phyloP scores from a whole-genome alignment of 2,329 filamentous ascomycete genomes.

The Teratosphaeriaceae sp. region DNA sequence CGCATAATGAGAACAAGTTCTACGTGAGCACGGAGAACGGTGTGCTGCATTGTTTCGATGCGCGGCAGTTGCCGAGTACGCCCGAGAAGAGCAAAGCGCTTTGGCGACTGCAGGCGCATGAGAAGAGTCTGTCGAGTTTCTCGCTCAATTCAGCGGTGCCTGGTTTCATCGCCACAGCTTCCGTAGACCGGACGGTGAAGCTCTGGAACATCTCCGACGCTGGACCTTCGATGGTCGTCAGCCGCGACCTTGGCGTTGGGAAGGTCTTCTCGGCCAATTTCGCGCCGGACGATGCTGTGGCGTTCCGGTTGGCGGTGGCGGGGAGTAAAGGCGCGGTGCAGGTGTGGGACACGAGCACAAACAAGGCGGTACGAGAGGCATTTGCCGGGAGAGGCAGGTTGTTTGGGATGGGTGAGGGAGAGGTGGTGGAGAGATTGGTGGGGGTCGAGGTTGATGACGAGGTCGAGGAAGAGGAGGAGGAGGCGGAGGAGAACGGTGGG shows the following conservation, averaged over 20 bases:
- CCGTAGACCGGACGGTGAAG: conserved; percentile 91
- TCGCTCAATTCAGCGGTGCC: conserved; percentile 86
- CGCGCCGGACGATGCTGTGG: conserved; percentile 82
- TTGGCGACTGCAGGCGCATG: conserved; percentile 94
- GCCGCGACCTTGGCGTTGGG: conserved; percentile 85
- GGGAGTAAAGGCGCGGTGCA: conserved; percentile 90
- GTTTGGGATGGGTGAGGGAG: conserved; percentile 45
- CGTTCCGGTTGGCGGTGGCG: conserved; percentile 86
- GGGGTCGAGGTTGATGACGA: conserved; percentile 61
- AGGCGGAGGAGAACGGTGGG: conserved; percentile 37
- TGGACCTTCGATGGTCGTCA: conserved; percentile 84
- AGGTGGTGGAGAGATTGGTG: conserved; percentile 68
- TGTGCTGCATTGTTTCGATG: conserved; percentile 86
- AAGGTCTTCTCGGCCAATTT: conserved; percentile 91
- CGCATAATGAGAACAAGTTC: conserved; percentile 88
- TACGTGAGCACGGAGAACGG: conserved; percentile 88
- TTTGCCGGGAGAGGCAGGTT: conserved; percentile 67
- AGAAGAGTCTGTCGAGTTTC: conserved; percentile 84
- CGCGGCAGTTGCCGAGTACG: conserved; percentile 65
- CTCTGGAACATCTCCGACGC: conserved; percentile 74
- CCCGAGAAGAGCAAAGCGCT: conserved; percentile 74
- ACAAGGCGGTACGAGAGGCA: conserved; percentile 72
- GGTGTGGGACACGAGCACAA: conserved; percentile 96
- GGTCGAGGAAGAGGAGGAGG: conserved; percentile 54
- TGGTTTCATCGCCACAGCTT: conserved; percentile 88